phyloP scores from a whole-genome alignment of 2,329 filamentous ascomycete genomes.

The Penicillium sp. region DNA sequence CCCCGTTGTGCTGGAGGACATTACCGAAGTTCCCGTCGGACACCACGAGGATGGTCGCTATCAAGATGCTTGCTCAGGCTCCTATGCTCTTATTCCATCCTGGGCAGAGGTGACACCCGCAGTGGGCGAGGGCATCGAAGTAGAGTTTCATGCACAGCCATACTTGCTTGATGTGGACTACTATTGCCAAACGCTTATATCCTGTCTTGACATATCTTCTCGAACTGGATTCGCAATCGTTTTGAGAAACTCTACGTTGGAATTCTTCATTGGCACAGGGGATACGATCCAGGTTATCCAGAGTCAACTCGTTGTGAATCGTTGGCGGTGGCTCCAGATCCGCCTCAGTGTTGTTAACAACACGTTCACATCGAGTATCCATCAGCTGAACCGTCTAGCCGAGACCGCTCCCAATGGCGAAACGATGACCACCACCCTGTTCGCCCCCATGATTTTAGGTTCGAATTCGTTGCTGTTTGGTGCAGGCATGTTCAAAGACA shows the following conservation, averaged over 20 bases:
- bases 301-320: background rate
- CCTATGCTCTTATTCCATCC: background rate
- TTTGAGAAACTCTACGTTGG: background rate
- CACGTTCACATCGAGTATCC: background rate
- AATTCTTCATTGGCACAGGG: background rate
- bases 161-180: background rate
- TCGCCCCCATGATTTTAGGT: background rate
- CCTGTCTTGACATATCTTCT: background rate
- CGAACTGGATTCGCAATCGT: background rate
- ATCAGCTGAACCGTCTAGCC: background rate
- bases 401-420: background rate
- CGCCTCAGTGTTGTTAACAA: background rate
- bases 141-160: background rate
- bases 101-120: background rate
- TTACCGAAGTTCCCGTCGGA: background rate
- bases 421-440: background rate
- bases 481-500: background rate
- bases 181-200: background rate
- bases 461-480: background rate
- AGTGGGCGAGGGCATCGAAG: background rate
- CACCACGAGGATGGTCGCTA: background rate
- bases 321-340: background rate
- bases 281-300: background rate
- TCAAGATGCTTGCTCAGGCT: background rate
- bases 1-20: constrained; percentile 6